Percentiles rank a stretch among this genome's conserved stretches.
Evolutionary conservation across 2,329 filamentous ascomycete species (phyloP).

Genomic region (Tolypocladium pustulatum): DNA sequence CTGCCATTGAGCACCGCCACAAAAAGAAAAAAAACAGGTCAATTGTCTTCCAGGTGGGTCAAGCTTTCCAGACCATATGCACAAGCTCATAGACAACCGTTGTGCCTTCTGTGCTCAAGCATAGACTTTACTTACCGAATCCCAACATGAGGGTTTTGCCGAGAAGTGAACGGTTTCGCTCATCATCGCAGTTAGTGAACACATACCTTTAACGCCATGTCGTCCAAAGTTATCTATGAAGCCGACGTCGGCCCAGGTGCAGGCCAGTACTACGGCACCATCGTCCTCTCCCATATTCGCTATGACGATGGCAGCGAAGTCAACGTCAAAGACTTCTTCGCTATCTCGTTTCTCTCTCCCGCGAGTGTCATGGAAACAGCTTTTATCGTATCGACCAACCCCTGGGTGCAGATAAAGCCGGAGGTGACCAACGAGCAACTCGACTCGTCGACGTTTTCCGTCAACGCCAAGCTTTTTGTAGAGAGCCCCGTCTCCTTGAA

Average conservation of each 20-base stretch:
- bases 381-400: not conserved
- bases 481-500: not conserved
- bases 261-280: not conserved
- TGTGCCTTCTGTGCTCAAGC: not conserved
- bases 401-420: not conserved
- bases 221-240: not conserved
- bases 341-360: not conserved
- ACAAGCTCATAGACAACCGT: not conserved
- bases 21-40: no score
- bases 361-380: not conserved
- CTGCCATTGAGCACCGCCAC: not conserved
- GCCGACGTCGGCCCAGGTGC: not conserved
- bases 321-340: not conserved
- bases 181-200: not conserved
- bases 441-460: not conserved
- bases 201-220: not conserved
- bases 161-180: not conserved
- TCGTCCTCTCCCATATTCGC: not conserved
- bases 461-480: not conserved
- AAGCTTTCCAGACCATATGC: not conserved
- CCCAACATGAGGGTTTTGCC: not conserved
- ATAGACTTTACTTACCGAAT: not conserved
- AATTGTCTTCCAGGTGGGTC: not conserved
- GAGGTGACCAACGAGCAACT: not conserved
- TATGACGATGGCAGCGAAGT: not conserved